Evolutionary conservation across 2,329 filamentous ascomycete genomes (phyloP).

Genomic region (Colletotrichum euphorbiae): DNA sequence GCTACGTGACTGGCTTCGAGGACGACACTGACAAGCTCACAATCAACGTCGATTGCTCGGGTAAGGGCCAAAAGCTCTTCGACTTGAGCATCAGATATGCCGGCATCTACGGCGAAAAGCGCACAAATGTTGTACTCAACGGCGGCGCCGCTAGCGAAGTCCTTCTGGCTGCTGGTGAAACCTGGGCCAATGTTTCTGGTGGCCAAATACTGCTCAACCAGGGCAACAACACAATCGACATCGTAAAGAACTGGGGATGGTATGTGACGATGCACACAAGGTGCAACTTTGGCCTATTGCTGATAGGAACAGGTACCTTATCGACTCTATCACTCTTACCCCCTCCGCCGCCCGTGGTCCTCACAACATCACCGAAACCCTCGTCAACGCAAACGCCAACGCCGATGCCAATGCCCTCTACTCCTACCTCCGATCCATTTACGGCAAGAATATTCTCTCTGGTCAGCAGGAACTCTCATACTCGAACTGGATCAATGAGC

Average conservation of each 20-base stretch:
- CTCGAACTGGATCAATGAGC: conserved; percentile 56
- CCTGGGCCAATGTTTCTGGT: conserved; percentile 53
- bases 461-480: conserved; percentile 60
- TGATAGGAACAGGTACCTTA: conserved; percentile 49
- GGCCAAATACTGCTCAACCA: conserved; percentile 58
- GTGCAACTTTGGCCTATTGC: background rate
- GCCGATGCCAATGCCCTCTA: conserved; percentile 53
- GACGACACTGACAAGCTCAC: conserved; percentile 55
- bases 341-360: conserved; percentile 51
- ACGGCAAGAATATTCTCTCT: conserved; percentile 59
- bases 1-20: conserved; percentile 61
- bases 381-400: conserved; percentile 53
- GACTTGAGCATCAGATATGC: conserved; percentile 58
- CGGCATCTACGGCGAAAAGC: conserved; percentile 59
- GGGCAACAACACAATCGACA: conserved; percentile 57
- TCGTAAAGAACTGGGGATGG: conserved; percentile 63
- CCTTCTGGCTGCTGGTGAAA: conserved; percentile 51
- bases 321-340: conserved; percentile 56
- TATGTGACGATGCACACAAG: conserved; percentile 38
- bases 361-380: conserved; percentile 52
- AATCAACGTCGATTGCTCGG: conserved; percentile 52
- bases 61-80: conserved; percentile 50
- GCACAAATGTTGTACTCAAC: conserved; percentile 57
- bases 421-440: conserved; percentile 56
- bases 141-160: conserved; percentile 55